A percentile compares a stretch with the other conserved stretches of the same genome.
These are phyloP conservation scores for Quercus tomentella DNA, from an alignment of 331 rosid genomes.

Conservation along the genomic window DNA sequence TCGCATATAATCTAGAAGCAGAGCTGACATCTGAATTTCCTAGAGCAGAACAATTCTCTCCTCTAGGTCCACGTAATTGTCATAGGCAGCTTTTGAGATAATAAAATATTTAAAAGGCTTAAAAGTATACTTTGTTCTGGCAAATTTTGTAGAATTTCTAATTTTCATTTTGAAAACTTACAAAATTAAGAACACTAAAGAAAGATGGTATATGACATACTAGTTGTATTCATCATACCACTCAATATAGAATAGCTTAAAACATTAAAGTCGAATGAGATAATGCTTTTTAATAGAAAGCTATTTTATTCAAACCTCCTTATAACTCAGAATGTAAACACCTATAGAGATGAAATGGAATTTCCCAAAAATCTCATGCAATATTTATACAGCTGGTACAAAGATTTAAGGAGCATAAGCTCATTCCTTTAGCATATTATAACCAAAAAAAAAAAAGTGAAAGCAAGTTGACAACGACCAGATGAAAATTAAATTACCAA, in stretches of 20 bases:
- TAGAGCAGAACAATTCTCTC: not conserved
- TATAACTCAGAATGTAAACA: not conserved
- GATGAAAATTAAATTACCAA: constrained; percentile 44
- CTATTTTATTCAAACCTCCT: not conserved
- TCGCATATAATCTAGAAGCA: not conserved
- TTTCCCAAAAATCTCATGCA: too few relatives aligned
- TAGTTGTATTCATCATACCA: not conserved
- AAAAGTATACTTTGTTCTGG: not conserved
- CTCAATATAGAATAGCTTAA: not conserved
- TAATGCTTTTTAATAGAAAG: not conserved
- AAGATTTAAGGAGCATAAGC: too few relatives aligned
- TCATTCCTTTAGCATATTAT: not conserved
- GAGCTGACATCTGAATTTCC: not conserved
- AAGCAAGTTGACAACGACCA: not conserved
- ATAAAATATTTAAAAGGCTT: not conserved
- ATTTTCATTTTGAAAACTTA: not conserved
- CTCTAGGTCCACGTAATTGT: not conserved
- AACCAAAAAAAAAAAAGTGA: not conserved
- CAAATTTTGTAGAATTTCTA: not conserved
- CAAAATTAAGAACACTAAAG: not conserved
- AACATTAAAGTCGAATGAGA: not conserved
- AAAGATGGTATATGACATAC: not conserved
- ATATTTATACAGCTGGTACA: too few relatives aligned
- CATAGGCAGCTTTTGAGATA: not conserved
- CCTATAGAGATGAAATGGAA: not conserved